Base-by-base conservation (phyloP, 2,329 filamentous ascomycete species). In the Epichloe aotearoae region DNA sequence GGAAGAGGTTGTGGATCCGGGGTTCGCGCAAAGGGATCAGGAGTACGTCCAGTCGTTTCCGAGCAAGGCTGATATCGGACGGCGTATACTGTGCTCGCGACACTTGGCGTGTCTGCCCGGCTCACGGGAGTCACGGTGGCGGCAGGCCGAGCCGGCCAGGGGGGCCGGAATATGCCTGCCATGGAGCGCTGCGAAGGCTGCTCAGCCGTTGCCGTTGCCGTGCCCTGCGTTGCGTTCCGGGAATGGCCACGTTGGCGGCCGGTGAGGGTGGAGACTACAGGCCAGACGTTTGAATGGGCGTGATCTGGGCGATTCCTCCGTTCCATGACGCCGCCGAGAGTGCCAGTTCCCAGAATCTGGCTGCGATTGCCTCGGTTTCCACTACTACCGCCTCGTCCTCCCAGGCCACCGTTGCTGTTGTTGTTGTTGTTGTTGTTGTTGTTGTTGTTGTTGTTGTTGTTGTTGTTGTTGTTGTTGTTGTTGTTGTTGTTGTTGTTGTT, bases 61-160 rank as follows among this genome's bases (percentile, higher is more conserved):
- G 76, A 75, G 6, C 76, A 68, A 11, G 76, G 71, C 50, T 81
- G 78, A 55, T 83, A 83, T 49, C 79, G 71, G 37, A 83, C 72
- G 6, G 78, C 77, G 55, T 84, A 84, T 3, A 79, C 74, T 1
- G 80, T 83, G 61, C 79, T 83, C 43, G 78, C 79, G 1, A 77
- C 79, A 58, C 79, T 83, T 17, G 77, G 73, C 1, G 80, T 82
- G 53, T 83, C 79, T 17, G 79, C 78, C 54, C 79, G 71, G 58
- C 79, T 83, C 42, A 80, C 62, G 0, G 79, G 79, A 0, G 79
- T 82, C 2, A 71, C 70, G 34, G 73, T 72, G 37, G 75, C 72
- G 5, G 72, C 66, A 40, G 79, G 78, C n/a, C 78, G 66, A 54
- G 76, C 62, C 52, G 79, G 72, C 81, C 76, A 76, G 11, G 75